phyloP scores from a whole-genome alignment of 345 rosid species.

The Carallia pectinifolia region DNA sequence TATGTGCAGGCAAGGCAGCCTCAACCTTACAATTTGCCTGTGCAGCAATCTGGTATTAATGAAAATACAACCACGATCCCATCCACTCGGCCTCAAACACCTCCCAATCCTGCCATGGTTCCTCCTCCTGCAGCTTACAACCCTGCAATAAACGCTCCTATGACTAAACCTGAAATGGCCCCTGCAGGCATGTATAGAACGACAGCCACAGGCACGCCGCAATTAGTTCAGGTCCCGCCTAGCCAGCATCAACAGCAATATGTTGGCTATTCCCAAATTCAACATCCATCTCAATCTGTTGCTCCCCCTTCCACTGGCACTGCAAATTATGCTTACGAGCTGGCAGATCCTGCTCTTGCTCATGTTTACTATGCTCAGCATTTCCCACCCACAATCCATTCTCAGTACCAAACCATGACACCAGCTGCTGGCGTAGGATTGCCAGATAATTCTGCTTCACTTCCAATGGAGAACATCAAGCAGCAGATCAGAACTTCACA shows the following conservation, averaged over 20 bases:
- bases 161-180: slow-evolving; percentile 66
- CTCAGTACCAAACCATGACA: slow-evolving; percentile 88
- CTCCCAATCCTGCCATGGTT: slow-evolving; percentile 55
- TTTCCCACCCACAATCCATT: slow-evolving; percentile 52
- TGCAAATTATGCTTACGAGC: slow-evolving; percentile 65
- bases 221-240: slow-evolving; percentile 65
- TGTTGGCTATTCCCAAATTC: slow-evolving; percentile 75
- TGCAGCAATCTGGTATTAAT: slow-evolving; percentile 53
- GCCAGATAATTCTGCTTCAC: slow-evolving; percentile 55
- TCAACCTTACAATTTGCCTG: slow-evolving; percentile 56
- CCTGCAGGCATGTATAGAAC: slow-evolving; percentile 59
- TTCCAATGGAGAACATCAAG: slow-evolving; percentile 49
- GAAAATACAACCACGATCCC: slow-evolving; percentile 49
- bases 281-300: slow-evolving; percentile 77
- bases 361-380: slow-evolving; percentile 85
- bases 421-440: slow-evolving; percentile 41
- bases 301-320: slow-evolving; percentile 46
- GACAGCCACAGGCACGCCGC: slow-evolving; percentile 48
- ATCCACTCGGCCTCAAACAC: slow-evolving; percentile 53
- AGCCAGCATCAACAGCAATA: slow-evolving; percentile 74
- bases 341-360: slow-evolving; percentile 54
- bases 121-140: slow-evolving; percentile 49
- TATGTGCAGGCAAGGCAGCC: slow-evolving; percentile 63
- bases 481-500: slow-evolving; percentile 70
- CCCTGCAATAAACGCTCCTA: slow-evolving; percentile 55